Percentiles rank a stretch among this genome's conserved stretches.
Evolutionary conservation across 352 stramenopile species (phyloP).

Genomic region (Phytophthora citricola): DNA sequence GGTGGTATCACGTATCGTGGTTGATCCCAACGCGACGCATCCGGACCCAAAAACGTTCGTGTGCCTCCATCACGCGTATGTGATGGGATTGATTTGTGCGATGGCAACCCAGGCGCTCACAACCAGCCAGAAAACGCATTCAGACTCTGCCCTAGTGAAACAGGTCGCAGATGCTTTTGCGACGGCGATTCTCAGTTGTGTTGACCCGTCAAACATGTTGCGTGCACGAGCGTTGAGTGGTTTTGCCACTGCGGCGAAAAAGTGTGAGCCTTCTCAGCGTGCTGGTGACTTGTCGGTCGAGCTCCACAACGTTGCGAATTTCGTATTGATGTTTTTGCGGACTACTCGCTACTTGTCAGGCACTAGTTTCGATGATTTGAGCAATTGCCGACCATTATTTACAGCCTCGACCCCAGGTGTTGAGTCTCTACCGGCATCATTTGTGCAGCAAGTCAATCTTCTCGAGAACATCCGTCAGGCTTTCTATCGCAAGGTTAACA

Average conservation of each 20-base stretch:
- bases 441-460: slow-evolving; percentile 75
- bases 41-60: slow-evolving; percentile 75
- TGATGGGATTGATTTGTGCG: slow-evolving; percentile 79
- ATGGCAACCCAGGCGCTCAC: slow-evolving; percentile 81
- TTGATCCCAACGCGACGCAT: slow-evolving; percentile 47
- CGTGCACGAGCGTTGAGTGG: slow-evolving; percentile 58
- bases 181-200: slow-evolving; percentile 76
- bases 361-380: slow-evolving; percentile 69
- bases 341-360: slow-evolving; percentile 64
- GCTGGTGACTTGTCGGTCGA: slow-evolving; percentile 65
- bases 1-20: slow-evolving; percentile 66
- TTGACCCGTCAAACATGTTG: slow-evolving; percentile 68
- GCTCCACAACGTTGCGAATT: slow-evolving; percentile 78
- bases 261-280: slow-evolving; percentile 51
- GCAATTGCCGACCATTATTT: slow-evolving; percentile 63
- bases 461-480: slow-evolving; percentile 67
- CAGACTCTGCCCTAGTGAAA: slow-evolving; percentile 73
- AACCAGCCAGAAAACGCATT: slow-evolving; percentile 61
- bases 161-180: slow-evolving; percentile 77
- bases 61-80: slow-evolving; percentile 81
- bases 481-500: slow-evolving; percentile 41
- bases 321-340: slow-evolving; percentile 78
- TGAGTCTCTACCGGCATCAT: slow-evolving; percentile 69
- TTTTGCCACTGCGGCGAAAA: slow-evolving; percentile 63
- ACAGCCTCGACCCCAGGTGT: slow-evolving; percentile 45